Evolutionary conservation across 2,329 filamentous ascomycete species (phyloP).

Genomic region (Venturia oleaginea): DNA sequence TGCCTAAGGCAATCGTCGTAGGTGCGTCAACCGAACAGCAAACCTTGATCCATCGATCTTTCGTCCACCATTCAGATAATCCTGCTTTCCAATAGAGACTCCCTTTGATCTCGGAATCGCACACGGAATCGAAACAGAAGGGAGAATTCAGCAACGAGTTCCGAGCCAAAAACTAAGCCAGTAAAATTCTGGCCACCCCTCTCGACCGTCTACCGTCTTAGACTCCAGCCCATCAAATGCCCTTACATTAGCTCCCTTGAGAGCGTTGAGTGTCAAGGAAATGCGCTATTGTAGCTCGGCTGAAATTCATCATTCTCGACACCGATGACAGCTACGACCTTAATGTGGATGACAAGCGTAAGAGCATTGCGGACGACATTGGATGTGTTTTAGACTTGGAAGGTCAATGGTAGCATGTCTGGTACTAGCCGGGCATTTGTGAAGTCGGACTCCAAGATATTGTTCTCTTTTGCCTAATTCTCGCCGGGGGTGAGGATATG

Average conservation of each 20-base stretch:
- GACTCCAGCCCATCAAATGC: background rate
- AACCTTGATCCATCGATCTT: too few species aligned
- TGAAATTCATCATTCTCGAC: too few species aligned
- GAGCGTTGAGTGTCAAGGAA: too few species aligned
- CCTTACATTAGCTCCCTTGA: too few species aligned
- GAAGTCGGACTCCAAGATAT: background rate
- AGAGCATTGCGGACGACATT: too few species aligned
- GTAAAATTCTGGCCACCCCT: slow-evolving; percentile 23
- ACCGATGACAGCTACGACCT: too few species aligned
- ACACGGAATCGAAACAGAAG: slow-evolving; percentile 54
- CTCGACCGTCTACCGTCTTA: background rate
- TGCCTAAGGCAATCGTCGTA: background rate
- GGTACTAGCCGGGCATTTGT: background rate
- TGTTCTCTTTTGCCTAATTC: too few species aligned
- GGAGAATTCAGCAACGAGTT: slow-evolving; percentile 51
- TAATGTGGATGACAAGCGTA: too few species aligned
- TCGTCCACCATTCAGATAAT: slow-evolving; percentile 35
- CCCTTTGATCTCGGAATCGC: slow-evolving; percentile 52
- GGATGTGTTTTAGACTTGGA: too few species aligned
- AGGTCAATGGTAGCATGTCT: too few species aligned
- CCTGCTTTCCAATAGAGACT: slow-evolving; percentile 51
- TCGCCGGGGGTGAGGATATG: too few species aligned
- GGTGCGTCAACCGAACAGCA: background rate
- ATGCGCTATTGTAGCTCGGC: too few species aligned
- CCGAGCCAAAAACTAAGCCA: slow-evolving; percentile 37